Conservation (phyloP, 2,329 filamentous ascomycete species). For the Alternaria ethzedia region DNA sequence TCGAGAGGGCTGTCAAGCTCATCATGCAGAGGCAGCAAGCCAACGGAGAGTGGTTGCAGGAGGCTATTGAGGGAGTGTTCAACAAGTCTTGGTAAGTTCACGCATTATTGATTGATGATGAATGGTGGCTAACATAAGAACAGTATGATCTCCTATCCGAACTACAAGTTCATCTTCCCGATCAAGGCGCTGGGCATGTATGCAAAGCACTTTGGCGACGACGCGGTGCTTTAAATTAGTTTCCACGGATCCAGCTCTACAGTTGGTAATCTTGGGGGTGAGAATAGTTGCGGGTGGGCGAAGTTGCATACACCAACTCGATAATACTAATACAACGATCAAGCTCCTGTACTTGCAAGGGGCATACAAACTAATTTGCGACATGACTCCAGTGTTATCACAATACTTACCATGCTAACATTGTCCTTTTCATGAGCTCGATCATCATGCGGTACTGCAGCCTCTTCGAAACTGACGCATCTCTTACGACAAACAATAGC, state of each 20-base stretch:
- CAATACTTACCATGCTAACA: not conserved
- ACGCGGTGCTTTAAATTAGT: constrained; percentile 21
- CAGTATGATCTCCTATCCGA: constrained; percentile 97
- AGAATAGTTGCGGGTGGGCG: not conserved
- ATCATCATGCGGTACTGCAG: not conserved
- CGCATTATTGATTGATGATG: too few species aligned
- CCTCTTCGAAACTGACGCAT: not conserved
- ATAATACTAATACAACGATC: not conserved
- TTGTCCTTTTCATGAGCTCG: not conserved
- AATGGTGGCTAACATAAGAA: constrained; percentile 14
- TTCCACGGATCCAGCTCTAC: too few species aligned
- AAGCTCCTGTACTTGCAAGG: not conserved
- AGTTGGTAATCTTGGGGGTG: not conserved
- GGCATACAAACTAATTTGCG: not conserved
- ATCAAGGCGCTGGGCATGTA: constrained; percentile 95
- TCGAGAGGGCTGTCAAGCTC: constrained; percentile 77
- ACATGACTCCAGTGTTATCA: not conserved
- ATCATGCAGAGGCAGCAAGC: constrained; percentile 83
- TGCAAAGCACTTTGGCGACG: constrained; percentile 54
- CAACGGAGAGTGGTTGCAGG: constrained; percentile 94
- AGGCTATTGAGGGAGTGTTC: constrained; percentile 96
- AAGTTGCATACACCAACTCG: not conserved
- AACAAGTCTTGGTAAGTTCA: constrained; percentile 88
- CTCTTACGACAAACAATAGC: not conserved
- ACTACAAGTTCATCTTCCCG: constrained; percentile 97